Conservation (phyloP, 1,139 yeast genomes). For the Sugiyamaella castrensis region DNA sequence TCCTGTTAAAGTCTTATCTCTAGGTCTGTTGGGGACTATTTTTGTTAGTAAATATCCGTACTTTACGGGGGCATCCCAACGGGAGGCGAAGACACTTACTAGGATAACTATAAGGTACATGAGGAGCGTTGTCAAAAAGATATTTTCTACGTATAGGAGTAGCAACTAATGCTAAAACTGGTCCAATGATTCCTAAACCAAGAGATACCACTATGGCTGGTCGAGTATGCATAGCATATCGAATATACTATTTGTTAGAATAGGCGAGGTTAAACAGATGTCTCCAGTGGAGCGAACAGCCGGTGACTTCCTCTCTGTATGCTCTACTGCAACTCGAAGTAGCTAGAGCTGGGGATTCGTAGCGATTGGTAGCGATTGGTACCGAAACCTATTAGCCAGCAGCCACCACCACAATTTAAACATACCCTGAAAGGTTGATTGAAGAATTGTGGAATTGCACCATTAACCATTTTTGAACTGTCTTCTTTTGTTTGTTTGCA, state of each 20-base stretch:
- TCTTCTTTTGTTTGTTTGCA: neutral
- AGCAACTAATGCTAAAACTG: constrained; percentile 54
- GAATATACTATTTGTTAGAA: constrained; percentile 54
- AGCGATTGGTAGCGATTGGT: too few relatives aligned
- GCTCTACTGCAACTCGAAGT: too few relatives aligned
- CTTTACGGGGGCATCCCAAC: neutral
- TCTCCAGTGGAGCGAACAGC: neutral
- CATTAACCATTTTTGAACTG: constrained; percentile 10
- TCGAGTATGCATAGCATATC: constrained; percentile 74
- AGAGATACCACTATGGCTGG: constrained; percentile 77
- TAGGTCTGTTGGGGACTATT: constrained; percentile 33
- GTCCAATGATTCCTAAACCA: constrained; percentile 65
- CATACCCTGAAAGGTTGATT: constrained; percentile 27
- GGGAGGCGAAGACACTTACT: constrained; percentile 27
- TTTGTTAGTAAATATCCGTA: constrained; percentile 9
- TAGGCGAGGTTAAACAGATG: neutral
- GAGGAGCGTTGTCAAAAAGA: constrained; percentile 63
- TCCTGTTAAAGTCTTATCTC: constrained; percentile 35
- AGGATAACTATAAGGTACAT: constrained; percentile 70
- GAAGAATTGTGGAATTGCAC: constrained; percentile 22
- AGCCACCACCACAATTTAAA: neutral
- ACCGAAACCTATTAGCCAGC: too few relatives aligned
- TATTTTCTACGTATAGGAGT: constrained; percentile 72
- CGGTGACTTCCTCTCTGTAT: neutral
- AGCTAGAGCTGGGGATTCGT: too few relatives aligned